Conservation (phyloP, 2,329 filamentous ascomycete genomes). For the Westerdykella sp. region DNA sequence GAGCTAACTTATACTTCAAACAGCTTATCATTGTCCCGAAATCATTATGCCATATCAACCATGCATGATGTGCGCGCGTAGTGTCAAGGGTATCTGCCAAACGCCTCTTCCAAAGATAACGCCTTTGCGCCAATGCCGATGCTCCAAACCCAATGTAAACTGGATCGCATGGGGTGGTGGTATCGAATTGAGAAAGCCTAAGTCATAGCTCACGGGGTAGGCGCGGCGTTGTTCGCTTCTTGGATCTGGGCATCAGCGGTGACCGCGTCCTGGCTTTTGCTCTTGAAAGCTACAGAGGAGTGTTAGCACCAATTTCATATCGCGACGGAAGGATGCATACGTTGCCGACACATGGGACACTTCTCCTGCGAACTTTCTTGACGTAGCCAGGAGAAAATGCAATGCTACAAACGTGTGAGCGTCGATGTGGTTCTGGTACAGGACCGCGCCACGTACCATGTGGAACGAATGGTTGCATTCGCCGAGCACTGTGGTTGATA, state of each 20-base stretch:
- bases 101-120: slow-evolving; percentile 8
- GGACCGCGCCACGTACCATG: slow-evolving; percentile 55
- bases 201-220: no score
- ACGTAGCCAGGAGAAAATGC: slow-evolving; percentile 91
- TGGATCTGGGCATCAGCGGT: slow-evolving; percentile 4
- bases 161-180: no score
- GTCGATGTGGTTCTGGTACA: no score
- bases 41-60: no score
- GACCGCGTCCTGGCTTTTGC: slow-evolving; percentile 32
- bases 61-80: no score
- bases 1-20: no score
- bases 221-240: no score
- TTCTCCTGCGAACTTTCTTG: slow-evolving; percentile 89
- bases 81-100: slow-evolving; percentile 20
- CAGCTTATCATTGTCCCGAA: no score
- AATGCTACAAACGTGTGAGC: slow-evolving; percentile 59
- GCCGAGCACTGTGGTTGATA: slow-evolving; percentile 41
- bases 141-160: no score
- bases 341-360: slow-evolving; percentile 96
- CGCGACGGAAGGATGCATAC: slow-evolving; percentile 46
- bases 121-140: no score
- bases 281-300: slow-evolving; percentile 31
- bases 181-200: no score
- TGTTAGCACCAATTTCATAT: slow-evolving; percentile 9
- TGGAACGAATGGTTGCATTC: slow-evolving; percentile 98